Evolutionary conservation across 306 rosid genomes (phyloP), one percentile per base, ranked within the genome.

Genomic region (Cyclanthera cordifolia): DNA sequence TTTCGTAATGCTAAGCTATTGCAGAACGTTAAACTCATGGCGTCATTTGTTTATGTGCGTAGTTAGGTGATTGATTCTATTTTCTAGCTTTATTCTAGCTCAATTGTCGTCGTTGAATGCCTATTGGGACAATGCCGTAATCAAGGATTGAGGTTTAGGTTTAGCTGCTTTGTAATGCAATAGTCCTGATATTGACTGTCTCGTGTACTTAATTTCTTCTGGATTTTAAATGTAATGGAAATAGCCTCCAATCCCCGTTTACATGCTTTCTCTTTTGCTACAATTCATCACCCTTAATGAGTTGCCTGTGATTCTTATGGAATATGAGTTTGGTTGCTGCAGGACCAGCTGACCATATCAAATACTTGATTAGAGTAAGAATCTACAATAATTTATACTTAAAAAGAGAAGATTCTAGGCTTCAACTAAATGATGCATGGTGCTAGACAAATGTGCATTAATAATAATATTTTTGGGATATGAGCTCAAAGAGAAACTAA

Each of bases 161-260:
- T 66, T 66, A 46, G 71, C 52, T 66, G 55, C 55, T 66, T 25
- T 43, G 55, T 66, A 66, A 47, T 7, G 71, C 71, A 25, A 66
- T 66, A 46, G 41, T 14, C 16, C 71, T 25, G 71, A 46, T 65
- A 20, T 20, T 14, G 24, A 66, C 43, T 47, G 16, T 66, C 53
- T 25, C 12, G 6, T 66, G 55, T 66, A 46, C 55, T 66, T 66
- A 8, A 46, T 66, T 66, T 25, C 53, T 64, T 45, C 37, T 23
- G 53, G 70, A 43, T 21, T 20, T 64, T 64, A 23, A 41, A 43
- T 21, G n/a, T n/a, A n/a, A n/a, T n/a, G n/a, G n/a, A n/a, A n/a
- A n/a, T n/a, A n/a, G n/a, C n/a, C n/a, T n/a, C n/a, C n/a, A n/a
- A n/a, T n/a, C n/a, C n/a, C n/a, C n/a, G n/a, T n/a, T n/a, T 64